phyloP scores from a whole-genome alignment of 148 eudicot genomes.

The Camellia lanceoleosa region DNA sequence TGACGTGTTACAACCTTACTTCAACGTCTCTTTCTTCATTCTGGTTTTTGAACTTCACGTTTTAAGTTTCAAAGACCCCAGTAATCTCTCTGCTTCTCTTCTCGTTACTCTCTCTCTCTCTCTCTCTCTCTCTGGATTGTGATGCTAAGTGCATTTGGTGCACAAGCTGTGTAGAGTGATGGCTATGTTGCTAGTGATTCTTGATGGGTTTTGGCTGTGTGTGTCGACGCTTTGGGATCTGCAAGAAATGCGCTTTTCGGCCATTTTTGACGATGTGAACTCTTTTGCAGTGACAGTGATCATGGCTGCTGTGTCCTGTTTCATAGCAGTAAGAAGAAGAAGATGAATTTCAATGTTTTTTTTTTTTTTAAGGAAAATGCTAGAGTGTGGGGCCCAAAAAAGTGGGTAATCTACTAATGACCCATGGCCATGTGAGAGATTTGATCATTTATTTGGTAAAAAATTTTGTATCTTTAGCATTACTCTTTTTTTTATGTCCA shows the following conservation, averaged over 20 bases:
- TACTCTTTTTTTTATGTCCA: not conserved
- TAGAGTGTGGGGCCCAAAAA: too few species aligned
- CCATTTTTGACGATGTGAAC: conserved; percentile 18
- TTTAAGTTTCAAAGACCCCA: too few species aligned
- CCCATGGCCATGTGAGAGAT: too few species aligned
- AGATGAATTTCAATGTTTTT: not conserved
- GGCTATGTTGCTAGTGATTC: not conserved
- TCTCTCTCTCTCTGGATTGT: not conserved
- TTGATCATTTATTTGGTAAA: too few species aligned
- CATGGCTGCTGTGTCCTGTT: conserved; percentile 23
- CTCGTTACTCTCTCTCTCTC: not conserved
- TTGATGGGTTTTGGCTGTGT: conserved; percentile 26
- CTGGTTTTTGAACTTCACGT: too few species aligned
- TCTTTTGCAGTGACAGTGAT: conserved; percentile 10
- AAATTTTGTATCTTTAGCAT: too few species aligned
- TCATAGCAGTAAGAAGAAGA: conserved; percentile 9
- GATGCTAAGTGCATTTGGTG: not conserved
- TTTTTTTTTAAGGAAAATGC: too few species aligned
- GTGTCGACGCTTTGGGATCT: conserved; percentile 33
- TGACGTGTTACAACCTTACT: not conserved
- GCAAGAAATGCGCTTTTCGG: conserved; percentile 37
- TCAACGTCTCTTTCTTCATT: too few species aligned
- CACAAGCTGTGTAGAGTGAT: not conserved
- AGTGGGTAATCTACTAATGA: too few species aligned
- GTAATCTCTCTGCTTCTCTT: not conserved